Evolutionary conservation across 495 filamentous ascomycete genomes (phyloP).

Genomic region (Peziza echinospora): DNA sequence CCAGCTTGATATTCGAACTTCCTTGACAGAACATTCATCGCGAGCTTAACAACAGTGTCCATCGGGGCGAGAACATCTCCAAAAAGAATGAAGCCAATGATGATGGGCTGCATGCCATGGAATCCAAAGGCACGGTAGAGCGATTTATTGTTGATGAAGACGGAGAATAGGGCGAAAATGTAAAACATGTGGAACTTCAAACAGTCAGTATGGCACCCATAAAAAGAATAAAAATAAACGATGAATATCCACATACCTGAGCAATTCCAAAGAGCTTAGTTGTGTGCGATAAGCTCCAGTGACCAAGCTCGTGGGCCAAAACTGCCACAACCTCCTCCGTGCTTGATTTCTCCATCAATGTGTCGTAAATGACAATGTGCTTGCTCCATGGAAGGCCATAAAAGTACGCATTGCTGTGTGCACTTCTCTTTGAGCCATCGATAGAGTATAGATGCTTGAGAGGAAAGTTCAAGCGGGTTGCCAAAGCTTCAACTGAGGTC

Average conservation of each 20-base stretch:
- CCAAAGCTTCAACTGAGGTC: conserved; percentile 66
- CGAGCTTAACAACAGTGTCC: conserved; percentile 73
- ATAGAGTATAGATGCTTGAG: conserved; percentile 82
- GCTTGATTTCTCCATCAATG: conserved; percentile 82
- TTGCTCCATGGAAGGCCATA: conserved; percentile 98
- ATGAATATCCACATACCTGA: conserved; percentile 57
- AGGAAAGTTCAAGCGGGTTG: conserved; percentile 70
- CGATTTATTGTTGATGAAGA: conserved; percentile 87
- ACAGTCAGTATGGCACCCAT: too few species aligned
- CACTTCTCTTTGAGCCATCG: conserved; percentile 89
- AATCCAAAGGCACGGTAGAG: conserved; percentile 86
- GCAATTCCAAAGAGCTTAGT: conserved; percentile 77
- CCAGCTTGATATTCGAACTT: conserved; percentile 91
- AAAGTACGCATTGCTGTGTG: conserved; percentile 97
- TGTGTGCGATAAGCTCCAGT: conserved; percentile 91
- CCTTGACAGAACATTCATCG: conserved; percentile 89
- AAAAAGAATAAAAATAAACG: too few species aligned
- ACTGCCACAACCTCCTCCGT: conserved; percentile 85
- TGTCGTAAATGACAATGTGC: conserved; percentile 98
- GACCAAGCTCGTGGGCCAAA: conserved; percentile 82
- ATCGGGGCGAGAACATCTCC: conserved; percentile 80
- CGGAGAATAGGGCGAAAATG: conserved; percentile 86
- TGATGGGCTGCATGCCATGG: conserved; percentile 61
- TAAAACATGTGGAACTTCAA: conserved; percentile 71
- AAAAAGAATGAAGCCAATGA: conserved; percentile 92